Conservation (phyloP, 306 rosid genomes). For the Casuarina equisetifolia region DNA sequence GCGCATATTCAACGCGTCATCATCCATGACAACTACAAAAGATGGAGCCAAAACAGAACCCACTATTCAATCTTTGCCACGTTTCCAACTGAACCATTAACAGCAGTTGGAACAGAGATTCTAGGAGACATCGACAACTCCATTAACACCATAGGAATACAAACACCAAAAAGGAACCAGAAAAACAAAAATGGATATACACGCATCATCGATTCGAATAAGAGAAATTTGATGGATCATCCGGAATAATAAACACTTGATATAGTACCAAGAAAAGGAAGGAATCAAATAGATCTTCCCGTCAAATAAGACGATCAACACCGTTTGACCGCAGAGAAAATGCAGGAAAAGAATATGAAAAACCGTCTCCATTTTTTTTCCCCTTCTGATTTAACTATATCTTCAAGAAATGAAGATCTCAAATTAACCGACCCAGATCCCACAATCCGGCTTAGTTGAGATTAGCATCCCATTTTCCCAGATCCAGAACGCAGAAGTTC, state of each 20-base stretch:
- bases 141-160: background rate
- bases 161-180: background rate
- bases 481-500: conserved; percentile 12
- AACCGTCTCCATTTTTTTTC: background rate
- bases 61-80: conserved; percentile 15
- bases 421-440: conserved; percentile 9
- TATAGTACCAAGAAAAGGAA: background rate
- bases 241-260: background rate
- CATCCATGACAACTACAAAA: conserved; percentile 82
- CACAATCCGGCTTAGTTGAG: conserved; percentile 18
- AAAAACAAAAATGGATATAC: background rate
- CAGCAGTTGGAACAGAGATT: conserved; percentile 7
- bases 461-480: conserved; percentile 20
- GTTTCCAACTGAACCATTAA: conserved; percentile 30
- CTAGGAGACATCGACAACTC: conserved; percentile 7
- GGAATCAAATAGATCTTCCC: conserved; percentile 21
- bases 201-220: background rate
- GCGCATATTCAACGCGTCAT: conserved; percentile 87
- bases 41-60: conserved; percentile 28
- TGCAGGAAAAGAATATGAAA: background rate
- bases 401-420: conserved; percentile 1
- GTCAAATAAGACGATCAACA: conserved; percentile 3
- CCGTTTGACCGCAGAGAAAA: conserved; percentile 29
- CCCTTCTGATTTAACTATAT: background rate
- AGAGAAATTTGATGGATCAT: background rate